Evolutionary conservation across 768 basidiomycete species (phyloP), one percentile per base, ranked within the genome.

Genomic region (Artomyces pyxidatus): DNA sequence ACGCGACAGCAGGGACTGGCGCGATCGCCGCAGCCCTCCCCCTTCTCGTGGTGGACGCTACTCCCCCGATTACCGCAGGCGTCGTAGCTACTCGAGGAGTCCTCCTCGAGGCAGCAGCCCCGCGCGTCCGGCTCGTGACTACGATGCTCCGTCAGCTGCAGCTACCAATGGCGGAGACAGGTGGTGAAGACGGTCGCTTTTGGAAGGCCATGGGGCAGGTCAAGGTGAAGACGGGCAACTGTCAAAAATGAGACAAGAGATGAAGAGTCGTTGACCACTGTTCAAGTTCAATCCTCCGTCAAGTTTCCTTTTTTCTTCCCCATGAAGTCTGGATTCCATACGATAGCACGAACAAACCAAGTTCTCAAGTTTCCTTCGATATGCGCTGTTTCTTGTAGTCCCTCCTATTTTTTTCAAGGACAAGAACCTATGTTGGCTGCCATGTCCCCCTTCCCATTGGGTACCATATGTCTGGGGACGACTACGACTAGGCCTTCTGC

Each of bases 51-150:
- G 81, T 56, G 73, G 80, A 51, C 71, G 85, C 50, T 83, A 86
- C 71, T 88, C 85, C 55, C 87, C 86, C 53, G 85, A 87, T 57
- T 80, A 85, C 56, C 75, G 83, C 58, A 76, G 75, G 63, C 83
- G 88, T 47, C 74, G 77, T 64, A 88, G 85, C 67, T 84, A 86
- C 56, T 86, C 84, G 47, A 76, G 84, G 62, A 88, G 84, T 68
- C 88, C 88, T 21, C 86, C 85, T 46, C 73, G 85, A 58, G 86
- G 84, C 45, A 78, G 82, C 63, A 77, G 74, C 63, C 76, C 76
- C 55, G 46, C 54, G 27, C 65, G 67, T 44, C 40, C 44, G 25
- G 63, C 51, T 45, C 59, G 75, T 56, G 77, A 77, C 27, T 75
- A 57, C 52, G 74, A 78, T 46, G 73, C 65, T 17, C 72, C 70